phyloP scores from a whole-genome alignment of 192 early-diverging fungal genomes.

The Cetraspora pellucida region DNA sequence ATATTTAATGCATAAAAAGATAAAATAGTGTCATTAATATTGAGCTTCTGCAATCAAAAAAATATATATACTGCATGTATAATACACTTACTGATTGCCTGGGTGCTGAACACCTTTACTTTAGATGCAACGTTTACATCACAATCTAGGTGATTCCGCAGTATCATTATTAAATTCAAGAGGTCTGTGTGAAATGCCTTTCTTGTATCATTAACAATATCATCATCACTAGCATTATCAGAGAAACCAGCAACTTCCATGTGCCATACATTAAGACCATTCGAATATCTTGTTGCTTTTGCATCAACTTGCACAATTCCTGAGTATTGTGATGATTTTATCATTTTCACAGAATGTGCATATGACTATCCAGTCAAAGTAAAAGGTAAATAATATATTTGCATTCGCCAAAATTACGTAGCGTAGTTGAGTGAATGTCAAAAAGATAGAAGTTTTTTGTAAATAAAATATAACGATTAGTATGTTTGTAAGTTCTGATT shows the following conservation, averaged over 20 bases:
- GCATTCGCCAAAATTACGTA: slow-evolving; percentile 10
- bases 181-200: slow-evolving; percentile 12
- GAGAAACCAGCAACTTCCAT: slow-evolving; percentile 30
- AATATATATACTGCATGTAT: slow-evolving; percentile 7
- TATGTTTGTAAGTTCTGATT: not conserved
- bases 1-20: not conserved
- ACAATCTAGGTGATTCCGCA: slow-evolving; percentile 29
- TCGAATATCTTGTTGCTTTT: slow-evolving; percentile 31
- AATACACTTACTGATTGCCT: slow-evolving; percentile 23
- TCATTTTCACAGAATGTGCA: slow-evolving; percentile 13
- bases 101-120: slow-evolving; percentile 24
- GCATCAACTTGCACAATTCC: slow-evolving; percentile 27
- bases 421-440: slow-evolving; percentile 25
- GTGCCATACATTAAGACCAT: slow-evolving; percentile 31
- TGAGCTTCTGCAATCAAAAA: not conserved
- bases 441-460: slow-evolving; percentile 12
- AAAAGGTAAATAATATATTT: slow-evolving; percentile 31
- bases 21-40: not conserved
- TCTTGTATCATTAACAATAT: slow-evolving; percentile 22
- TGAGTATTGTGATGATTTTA: slow-evolving; percentile 24
- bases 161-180: slow-evolving; percentile 24
- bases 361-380: slow-evolving; percentile 31
- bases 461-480: slow-evolving; percentile 1
- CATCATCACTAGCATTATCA: slow-evolving; percentile 4
- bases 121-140: slow-evolving; percentile 14